phyloP scores from a whole-genome alignment of 345 rosid species.

The Triadica sebifera region DNA sequence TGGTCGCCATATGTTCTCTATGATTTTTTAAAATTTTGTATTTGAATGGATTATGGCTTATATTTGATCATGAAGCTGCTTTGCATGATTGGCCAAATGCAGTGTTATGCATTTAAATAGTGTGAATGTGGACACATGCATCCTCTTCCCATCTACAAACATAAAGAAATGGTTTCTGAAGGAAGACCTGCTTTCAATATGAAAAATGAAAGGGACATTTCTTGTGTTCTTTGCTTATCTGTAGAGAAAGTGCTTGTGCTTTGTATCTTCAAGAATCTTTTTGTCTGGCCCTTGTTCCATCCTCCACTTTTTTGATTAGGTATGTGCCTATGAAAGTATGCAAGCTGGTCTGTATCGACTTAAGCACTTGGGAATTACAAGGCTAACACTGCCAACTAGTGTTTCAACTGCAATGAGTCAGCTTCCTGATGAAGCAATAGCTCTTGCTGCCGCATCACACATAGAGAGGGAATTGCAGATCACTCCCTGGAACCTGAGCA shows the following conservation, averaged over 20 bases:
- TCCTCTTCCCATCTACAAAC: neutral
- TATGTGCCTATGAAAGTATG: slow-evolving; percentile 97
- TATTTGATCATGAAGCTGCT: neutral
- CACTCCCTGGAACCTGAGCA: slow-evolving; percentile 94
- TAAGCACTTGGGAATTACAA: slow-evolving; percentile 87
- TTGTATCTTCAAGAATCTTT: neutral
- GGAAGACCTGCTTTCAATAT: neutral
- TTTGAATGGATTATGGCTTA: neutral
- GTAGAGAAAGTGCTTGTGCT: neutral
- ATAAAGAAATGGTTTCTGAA: no score
- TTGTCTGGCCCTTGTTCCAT: neutral
- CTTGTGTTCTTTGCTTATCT: no score
- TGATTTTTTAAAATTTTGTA: neutral
- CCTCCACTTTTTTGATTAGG: slow-evolving; percentile 37
- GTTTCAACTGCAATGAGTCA: slow-evolving; percentile 85
- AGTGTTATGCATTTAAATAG: neutral
- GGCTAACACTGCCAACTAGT: slow-evolving; percentile 66
- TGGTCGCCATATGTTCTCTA: neutral
- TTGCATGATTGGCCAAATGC: neutral
- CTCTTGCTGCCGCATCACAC: slow-evolving; percentile 95
- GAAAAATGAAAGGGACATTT: neutral
- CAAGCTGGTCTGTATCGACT: slow-evolving; percentile 88
- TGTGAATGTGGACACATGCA: neutral
- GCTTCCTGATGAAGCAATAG: slow-evolving; percentile 92
- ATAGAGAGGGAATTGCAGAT: slow-evolving; percentile 95